Conservation (phyloP, 768 basidiomycete genomes). For the Calvatia gigantea region DNA sequence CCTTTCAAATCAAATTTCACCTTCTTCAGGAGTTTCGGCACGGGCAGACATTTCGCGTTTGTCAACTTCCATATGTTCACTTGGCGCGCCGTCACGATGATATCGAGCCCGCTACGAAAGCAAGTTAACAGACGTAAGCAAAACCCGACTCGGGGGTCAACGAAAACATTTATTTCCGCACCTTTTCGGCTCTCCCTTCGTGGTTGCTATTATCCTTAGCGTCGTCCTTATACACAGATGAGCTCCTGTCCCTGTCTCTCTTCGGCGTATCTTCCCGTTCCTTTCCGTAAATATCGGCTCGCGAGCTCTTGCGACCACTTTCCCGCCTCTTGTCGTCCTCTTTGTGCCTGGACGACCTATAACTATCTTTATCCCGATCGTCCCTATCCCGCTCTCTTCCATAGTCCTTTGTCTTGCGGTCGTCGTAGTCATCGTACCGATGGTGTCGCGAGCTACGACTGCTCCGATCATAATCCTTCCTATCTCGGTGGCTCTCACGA, state of each 20-base stretch:
- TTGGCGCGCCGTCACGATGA: conserved; percentile 35
- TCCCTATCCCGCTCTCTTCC: conserved; percentile 34
- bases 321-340: conserved; percentile 48
- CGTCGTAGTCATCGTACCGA: conserved; percentile 49
- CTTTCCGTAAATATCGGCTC: conserved; percentile 32
- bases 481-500: conserved; percentile 29
- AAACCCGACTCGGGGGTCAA: neutral
- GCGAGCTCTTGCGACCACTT: conserved; percentile 34
- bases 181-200: conserved; percentile 67
- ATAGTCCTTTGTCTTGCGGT: conserved; percentile 41
- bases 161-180: conserved; percentile 22
- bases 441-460: conserved; percentile 42
- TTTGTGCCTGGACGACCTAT: conserved; percentile 44
- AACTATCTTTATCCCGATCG: conserved; percentile 35
- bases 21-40: conserved; percentile 84
- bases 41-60: conserved; percentile 41
- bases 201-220: conserved; percentile 47
- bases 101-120: conserved; percentile 49
- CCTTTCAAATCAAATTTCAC: conserved; percentile 59
- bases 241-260: conserved; percentile 33
- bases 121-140: conserved; percentile 15
- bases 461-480: conserved; percentile 33
- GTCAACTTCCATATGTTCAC: conserved; percentile 40
- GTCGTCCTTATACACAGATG: conserved; percentile 38
- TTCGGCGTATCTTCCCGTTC: conserved; percentile 51